Conservation (phyloP, 768 basidiomycete genomes). For the Podaxis carcinomalis region DNA sequence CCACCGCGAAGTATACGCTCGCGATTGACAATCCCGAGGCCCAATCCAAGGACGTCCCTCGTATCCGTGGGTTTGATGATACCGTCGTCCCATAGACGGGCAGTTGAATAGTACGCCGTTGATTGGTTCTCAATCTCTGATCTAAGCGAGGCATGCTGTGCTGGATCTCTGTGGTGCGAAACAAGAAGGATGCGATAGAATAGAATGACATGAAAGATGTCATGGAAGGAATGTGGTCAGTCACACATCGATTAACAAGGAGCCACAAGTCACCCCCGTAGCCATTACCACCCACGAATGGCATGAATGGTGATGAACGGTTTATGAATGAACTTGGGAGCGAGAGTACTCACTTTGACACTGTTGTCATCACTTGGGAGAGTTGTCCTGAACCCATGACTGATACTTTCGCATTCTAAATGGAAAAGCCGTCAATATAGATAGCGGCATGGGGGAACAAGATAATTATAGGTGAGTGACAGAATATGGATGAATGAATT, state of each 20-base stretch:
- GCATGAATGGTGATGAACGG: neutral
- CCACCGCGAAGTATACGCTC: conserved; percentile 21
- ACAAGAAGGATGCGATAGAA: neutral
- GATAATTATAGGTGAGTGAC: conserved; percentile 7
- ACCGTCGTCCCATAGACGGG: conserved; percentile 92
- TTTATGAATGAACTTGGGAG: neutral
- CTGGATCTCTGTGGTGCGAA: conserved; percentile 57
- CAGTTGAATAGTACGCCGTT: conserved; percentile 82
- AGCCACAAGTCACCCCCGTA: neutral
- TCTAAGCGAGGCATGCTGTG: conserved; percentile 70
- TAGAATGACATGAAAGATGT: neutral
- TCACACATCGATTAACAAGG: neutral
- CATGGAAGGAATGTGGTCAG: neutral
- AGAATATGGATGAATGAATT: neutral
- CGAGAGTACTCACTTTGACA: conserved; percentile 60
- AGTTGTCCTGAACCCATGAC: conserved; percentile 96
- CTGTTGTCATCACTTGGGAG: conserved; percentile 87
- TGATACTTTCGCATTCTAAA: conserved; percentile 83
- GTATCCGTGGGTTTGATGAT: conserved; percentile 90
- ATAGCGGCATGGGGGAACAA: neutral
- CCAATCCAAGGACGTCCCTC: conserved; percentile 81
- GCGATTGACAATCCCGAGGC: conserved; percentile 73
- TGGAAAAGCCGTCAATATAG: neutral
- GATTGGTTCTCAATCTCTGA: conserved; percentile 87
- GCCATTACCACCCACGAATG: neutral